Base-by-base conservation (phyloP, 1,284 basidiomycete genomes). In the Mycena sp. region DNA sequence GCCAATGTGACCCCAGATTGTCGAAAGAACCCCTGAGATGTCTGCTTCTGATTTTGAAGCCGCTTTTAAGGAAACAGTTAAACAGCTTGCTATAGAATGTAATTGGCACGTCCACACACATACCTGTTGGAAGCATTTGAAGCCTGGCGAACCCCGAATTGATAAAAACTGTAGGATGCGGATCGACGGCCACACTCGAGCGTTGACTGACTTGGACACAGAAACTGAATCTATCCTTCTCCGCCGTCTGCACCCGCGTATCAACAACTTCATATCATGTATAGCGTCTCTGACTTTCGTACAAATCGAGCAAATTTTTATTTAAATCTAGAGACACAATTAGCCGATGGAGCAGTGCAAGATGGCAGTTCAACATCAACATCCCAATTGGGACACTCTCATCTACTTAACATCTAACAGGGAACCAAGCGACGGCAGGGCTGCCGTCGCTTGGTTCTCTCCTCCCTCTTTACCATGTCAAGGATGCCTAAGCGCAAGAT, bases 181-280 rank as follows among this genome's bases (percentile, higher is more conserved):
- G 0, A 61, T 61, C 1, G 45, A 54, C n/a, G 58, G 58, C 1
- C 25, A 3, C 0, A n/a, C 25, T 14, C 28, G 23, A 4, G n/a
- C 51, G 0, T 16, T 54, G 3, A 61, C 51, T 3, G 17, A 28
- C 1, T 5, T 61, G 1, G 58, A 61, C 23, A 26, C 37, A 1
- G 58, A 54, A 10, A 54, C 58, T 2, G 37, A 53, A 16, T 61
- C 58, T 0, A 61, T 61, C 7, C 14, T 61, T 1, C 6, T 61
- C 10, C 16, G 21, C 4, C 12, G 58, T 2, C 10, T 61, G 21
- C 58, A 61, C 19, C 58, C 58, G 2, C 35, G 58, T 0, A 61
- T 59, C 16, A 64, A 53, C 35, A 64, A 64, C 16, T 64, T 28
- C 51, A 64, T n/a, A n/a, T n/a, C n/a, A n/a, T n/a, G n/a, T n/a